A percentile compares a stretch with the other conserved stretches of the same genome.
phyloP scores from a whole-genome alignment of 108 stramenopile genomes.

The Schizochytrium sp. region DNA sequence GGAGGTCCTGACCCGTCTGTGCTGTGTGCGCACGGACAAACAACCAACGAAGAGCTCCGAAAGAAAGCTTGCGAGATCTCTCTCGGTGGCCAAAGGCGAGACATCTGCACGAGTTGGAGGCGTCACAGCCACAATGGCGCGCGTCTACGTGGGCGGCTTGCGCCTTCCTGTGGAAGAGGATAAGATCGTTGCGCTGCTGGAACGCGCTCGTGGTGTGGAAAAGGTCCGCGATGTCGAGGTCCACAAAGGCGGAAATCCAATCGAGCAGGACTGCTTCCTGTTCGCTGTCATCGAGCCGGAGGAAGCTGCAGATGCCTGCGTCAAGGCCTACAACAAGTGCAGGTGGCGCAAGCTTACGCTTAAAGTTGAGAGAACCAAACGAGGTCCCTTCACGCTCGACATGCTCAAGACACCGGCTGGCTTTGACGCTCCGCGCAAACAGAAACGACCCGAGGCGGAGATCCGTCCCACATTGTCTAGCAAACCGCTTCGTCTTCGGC shows the following conservation, averaged over 20 bases:
- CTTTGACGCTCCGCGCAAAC: neutral
- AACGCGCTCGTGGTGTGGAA: neutral
- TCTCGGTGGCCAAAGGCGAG: neutral
- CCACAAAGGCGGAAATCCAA: neutral
- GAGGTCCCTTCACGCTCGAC: neutral
- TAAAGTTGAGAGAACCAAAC: neutral
- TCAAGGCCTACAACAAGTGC: slow-evolving; percentile 10
- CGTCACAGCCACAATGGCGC: neutral
- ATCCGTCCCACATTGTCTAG: neutral
- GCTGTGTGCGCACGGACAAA: too few species aligned
- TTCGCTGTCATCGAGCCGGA: neutral
- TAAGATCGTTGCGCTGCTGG: neutral
- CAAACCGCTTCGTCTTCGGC: neutral
- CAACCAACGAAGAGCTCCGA: neutral
- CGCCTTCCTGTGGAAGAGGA: neutral
- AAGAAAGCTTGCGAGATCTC: neutral
- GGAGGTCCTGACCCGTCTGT: too few species aligned
- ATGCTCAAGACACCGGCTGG: neutral
- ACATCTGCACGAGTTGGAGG: neutral
- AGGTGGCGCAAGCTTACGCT: neutral
- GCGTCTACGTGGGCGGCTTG: neutral
- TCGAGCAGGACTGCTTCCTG: neutral
- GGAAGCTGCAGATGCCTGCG: neutral
- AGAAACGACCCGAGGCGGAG: neutral
- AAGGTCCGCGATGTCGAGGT: neutral